phyloP scores from a whole-genome alignment of 805 yeast genomes.

The Yarrowia hollandica region DNA sequence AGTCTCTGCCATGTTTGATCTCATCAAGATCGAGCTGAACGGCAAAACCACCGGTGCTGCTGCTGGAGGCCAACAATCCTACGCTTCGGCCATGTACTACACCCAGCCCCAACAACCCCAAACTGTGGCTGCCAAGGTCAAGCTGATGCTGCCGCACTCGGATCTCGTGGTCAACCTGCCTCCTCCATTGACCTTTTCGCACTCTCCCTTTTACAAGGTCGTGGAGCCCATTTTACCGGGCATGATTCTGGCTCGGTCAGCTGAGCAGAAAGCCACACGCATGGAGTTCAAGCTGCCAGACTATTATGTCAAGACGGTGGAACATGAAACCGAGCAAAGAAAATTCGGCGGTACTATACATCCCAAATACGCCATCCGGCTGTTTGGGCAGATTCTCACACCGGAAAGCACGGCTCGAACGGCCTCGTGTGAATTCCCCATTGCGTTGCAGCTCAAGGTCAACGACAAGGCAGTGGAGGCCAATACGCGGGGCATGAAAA shows the following conservation, averaged over 20 bases:
- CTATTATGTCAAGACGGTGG: background rate
- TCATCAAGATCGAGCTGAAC: background rate
- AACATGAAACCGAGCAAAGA: slow-evolving; percentile 14
- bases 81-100: background rate
- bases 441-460: slow-evolving; percentile 64
- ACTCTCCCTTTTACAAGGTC: slow-evolving; percentile 11
- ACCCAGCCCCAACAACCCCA: background rate
- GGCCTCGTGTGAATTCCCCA: slow-evolving; percentile 52
- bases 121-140: background rate
- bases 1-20: background rate
- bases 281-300: slow-evolving; percentile 17
- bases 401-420: background rate
- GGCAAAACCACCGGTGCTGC: background rate
- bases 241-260: background rate
- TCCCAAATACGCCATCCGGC: slow-evolving; percentile 31
- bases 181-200: background rate
- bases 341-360: background rate
- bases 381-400: slow-evolving; percentile 43
- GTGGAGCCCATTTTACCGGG: slow-evolving; percentile 6
- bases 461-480: slow-evolving; percentile 54
- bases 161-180: background rate
- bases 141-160: background rate
- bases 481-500: slow-evolving; percentile 72
- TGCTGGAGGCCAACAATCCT: no score
- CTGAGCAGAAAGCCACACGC: background rate